phyloP scores from a whole-genome alignment of 352 stramenopile genomes.

The Globisporangium radiosum region DNA sequence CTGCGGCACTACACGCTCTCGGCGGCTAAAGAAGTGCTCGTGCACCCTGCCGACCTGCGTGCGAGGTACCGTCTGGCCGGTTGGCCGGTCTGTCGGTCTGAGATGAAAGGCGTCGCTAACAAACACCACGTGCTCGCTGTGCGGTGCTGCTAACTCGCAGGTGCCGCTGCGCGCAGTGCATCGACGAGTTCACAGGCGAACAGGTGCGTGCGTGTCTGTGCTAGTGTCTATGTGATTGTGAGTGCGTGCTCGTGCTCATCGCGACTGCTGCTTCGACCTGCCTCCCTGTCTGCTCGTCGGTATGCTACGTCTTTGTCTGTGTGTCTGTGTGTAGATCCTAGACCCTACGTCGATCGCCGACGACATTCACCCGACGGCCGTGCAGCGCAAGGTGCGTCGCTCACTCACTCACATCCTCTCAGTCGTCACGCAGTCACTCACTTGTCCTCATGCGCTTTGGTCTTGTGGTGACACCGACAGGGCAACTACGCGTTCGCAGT shows the following conservation, averaged over 20 bases:
- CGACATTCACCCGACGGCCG: slow-evolving; percentile 72
- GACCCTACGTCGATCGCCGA: slow-evolving; percentile 62
- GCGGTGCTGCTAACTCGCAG: slow-evolving; percentile 15
- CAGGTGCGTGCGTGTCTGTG: slow-evolving; percentile 34
- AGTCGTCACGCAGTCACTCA: no score
- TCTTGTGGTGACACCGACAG: slow-evolving; percentile 20
- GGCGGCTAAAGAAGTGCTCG: slow-evolving; percentile 63
- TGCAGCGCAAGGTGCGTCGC: slow-evolving; percentile 67
- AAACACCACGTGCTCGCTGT: no score
- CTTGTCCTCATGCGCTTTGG: no score
- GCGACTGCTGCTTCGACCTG: neutral
- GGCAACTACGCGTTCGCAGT: slow-evolving; percentile 98
- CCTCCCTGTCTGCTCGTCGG: no score
- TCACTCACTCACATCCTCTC: no score
- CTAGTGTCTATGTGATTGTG: neutral
- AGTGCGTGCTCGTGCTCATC: neutral
- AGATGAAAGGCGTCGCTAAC: neutral
- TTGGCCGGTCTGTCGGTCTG: no score
- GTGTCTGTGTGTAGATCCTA: slow-evolving; percentile 46
- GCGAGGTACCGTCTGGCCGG: slow-evolving; percentile 27
- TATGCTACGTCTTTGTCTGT: slow-evolving; percentile 1
- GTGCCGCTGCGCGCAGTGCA: slow-evolving; percentile 80
- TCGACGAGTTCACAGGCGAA: slow-evolving; percentile 81
- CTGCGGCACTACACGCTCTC: slow-evolving; percentile 67
- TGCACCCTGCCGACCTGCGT: slow-evolving; percentile 70